A percentile compares a stretch with the other conserved stretches of the same genome.
Evolutionary conservation across 202 grass and related monocot species (phyloP).

Genomic region (Setaria italica): DNA sequence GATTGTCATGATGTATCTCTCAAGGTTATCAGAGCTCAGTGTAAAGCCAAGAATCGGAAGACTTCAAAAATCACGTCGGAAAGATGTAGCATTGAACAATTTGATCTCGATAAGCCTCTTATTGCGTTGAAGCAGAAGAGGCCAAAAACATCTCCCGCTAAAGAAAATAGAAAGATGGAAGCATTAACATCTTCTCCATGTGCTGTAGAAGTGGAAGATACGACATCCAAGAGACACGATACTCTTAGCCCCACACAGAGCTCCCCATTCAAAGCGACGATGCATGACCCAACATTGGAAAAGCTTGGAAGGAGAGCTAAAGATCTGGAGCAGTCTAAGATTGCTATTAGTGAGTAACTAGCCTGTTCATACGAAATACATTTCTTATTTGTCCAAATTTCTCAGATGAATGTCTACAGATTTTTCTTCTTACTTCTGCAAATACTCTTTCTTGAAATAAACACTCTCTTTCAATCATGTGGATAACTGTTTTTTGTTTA

Average conservation of each 20-base stretch:
- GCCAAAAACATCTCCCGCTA: slow-evolving; percentile 38
- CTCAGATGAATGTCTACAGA: neutral
- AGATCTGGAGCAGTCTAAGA: slow-evolving; percentile 32
- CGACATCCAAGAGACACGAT: neutral
- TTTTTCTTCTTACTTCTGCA: slow-evolving; percentile 4
- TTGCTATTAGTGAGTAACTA: slow-evolving; percentile 44
- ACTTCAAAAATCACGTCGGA: slow-evolving; percentile 28
- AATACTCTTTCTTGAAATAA: slow-evolving; percentile 5
- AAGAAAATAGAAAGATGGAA: slow-evolving; percentile 51
- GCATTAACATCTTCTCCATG: slow-evolving; percentile 35
- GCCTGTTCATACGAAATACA: slow-evolving; percentile 11
- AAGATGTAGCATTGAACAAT: slow-evolving; percentile 40
- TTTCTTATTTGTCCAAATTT: slow-evolving; percentile 24
- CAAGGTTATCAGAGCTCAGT: slow-evolving; percentile 68
- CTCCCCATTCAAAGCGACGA: neutral
- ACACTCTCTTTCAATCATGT: slow-evolving; percentile 21
- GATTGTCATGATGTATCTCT: slow-evolving; percentile 50
- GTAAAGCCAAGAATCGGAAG: slow-evolving; percentile 63
- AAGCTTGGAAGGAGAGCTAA: neutral
- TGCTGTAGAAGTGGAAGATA: slow-evolving; percentile 27
- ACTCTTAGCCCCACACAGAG: slow-evolving; percentile 9
- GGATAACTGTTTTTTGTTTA: slow-evolving; percentile 9
- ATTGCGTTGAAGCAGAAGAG: slow-evolving; percentile 69
- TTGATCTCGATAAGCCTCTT: slow-evolving; percentile 77
- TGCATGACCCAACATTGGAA: neutral